phyloP scores from a whole-genome alignment of 225 moss, liverwort and hornwort genomes.

The Rhytidiadelphus loreus region DNA sequence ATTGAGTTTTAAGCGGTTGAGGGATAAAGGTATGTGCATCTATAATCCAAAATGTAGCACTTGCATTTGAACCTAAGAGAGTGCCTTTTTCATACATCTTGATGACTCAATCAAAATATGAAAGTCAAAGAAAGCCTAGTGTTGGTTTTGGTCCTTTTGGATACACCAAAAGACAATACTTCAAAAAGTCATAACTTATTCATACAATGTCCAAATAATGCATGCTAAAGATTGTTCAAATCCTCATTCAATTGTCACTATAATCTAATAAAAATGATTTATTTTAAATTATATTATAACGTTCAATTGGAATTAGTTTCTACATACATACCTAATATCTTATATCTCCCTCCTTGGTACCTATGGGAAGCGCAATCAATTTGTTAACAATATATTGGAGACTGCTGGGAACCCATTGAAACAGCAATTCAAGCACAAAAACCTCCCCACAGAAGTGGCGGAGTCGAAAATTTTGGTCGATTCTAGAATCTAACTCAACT shows the following conservation, averaged over 20 bases:
- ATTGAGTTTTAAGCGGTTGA: neutral
- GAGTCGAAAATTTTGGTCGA: neutral
- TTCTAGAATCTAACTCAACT: neutral
- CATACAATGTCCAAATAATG: neutral
- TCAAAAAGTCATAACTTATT: neutral
- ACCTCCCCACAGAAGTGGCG: neutral
- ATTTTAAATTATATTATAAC: neutral
- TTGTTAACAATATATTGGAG: neutral
- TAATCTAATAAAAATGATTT: neutral
- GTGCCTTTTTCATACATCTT: neutral
- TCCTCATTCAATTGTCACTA: neutral
- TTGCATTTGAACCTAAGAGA: neutral
- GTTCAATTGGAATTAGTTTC: neutral
- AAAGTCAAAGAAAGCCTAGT: neutral
- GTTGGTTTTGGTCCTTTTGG: neutral
- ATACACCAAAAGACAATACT: no score
- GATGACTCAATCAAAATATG: neutral
- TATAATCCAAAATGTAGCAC: rapidly evolving
- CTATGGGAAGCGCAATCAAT: no score
- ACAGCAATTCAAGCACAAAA: neutral
- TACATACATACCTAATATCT: no score
- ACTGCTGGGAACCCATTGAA: neutral
- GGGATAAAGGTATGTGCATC: neutral
- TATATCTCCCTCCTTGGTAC: no score
- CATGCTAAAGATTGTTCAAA: rapidly evolving